Evolutionary conservation across 2,329 filamentous ascomycete genomes (phyloP), one percentile per base, ranked within the genome.

Genomic region (Gremmenia infestans): DNA sequence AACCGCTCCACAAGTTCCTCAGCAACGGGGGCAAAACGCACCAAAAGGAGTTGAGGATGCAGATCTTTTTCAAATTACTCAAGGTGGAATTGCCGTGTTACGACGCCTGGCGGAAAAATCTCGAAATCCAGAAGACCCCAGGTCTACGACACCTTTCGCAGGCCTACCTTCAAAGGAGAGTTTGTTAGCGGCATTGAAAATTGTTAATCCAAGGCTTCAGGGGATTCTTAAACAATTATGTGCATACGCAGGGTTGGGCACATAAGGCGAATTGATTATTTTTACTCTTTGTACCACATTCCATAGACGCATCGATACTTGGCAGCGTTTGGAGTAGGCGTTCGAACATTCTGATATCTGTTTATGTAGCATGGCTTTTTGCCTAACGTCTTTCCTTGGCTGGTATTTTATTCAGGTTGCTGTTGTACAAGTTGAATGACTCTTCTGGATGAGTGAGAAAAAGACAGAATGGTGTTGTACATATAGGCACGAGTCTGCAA

Each of bases 151-250:
- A 55, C 85, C 86, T 6, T 75, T 80, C 1, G 79, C 80, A 48
- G 79, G 86, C 11, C 71, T 91, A 49, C 88, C 88, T 2, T 81
- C 81, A 25, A 83, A 81, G 58, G 85, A 90, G 57, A 83, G 78
- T 59, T 73, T 93, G 39, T 77, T 92, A 42, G 81, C 82, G 15
- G 83, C 85, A 17, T 72, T 91, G 64, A 79, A 84, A 63, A 84
- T 89, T 72, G 79, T 81, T 60, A 83, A 79, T 39, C 74, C 76
- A 2, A 81, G 83, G 63, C 83, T 81, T 76, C 75, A 83, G 50
- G 82, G 81, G 61, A 84, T 91, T 63, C 72, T 92, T 58, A 83
- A 83, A 65, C 83, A 90, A 65, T 71, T 92, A 57, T 83, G 86
- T 66, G 79, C 81, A 49, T 88, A 83, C 72, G 81, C 81, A 46